Conservation (phyloP, 2,329 filamentous ascomycete species). For the Phaeosphaeria sp. region DNA sequence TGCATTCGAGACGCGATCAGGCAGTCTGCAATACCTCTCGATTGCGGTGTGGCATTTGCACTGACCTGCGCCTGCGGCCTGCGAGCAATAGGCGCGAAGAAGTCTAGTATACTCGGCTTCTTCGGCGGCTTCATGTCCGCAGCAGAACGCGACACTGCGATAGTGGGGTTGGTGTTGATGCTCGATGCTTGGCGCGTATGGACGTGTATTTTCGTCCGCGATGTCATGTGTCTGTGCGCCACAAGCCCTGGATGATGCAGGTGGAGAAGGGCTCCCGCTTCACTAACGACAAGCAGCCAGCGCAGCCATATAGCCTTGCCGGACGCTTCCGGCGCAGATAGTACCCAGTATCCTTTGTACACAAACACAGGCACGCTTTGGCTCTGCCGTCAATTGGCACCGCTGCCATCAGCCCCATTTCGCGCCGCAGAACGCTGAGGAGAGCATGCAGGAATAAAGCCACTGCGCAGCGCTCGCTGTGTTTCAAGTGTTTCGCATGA, state of each 20-base stretch:
- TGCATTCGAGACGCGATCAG: background rate
- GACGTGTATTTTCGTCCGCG: background rate
- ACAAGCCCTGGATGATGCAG: background rate
- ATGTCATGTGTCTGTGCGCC: background rate
- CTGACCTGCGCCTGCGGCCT: slow-evolving; percentile 14
- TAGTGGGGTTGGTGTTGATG: slow-evolving; percentile 6
- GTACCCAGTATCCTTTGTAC: background rate
- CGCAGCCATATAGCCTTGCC: background rate
- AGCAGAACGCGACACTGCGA: background rate
- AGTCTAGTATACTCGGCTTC: slow-evolving; percentile 51
- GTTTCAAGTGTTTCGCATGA: slow-evolving; percentile 16
- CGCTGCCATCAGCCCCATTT: background rate
- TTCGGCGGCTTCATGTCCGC: slow-evolving; percentile 25
- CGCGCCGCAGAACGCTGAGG: background rate
- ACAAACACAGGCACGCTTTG: background rate
- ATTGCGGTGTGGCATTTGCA: slow-evolving; percentile 24
- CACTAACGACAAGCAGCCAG: background rate
- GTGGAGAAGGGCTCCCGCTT: background rate
- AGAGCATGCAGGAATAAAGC: background rate
- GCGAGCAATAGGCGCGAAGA: slow-evolving; percentile 53
- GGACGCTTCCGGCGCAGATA: background rate
- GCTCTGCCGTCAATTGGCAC: background rate
- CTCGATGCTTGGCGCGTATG: slow-evolving; percentile 13
- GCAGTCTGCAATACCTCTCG: slow-evolving; percentile 21
- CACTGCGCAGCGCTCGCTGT: background rate